Evolutionary conservation across 345 rosid genomes (phyloP).

Genomic region (Eucalyptus coolabah): DNA sequence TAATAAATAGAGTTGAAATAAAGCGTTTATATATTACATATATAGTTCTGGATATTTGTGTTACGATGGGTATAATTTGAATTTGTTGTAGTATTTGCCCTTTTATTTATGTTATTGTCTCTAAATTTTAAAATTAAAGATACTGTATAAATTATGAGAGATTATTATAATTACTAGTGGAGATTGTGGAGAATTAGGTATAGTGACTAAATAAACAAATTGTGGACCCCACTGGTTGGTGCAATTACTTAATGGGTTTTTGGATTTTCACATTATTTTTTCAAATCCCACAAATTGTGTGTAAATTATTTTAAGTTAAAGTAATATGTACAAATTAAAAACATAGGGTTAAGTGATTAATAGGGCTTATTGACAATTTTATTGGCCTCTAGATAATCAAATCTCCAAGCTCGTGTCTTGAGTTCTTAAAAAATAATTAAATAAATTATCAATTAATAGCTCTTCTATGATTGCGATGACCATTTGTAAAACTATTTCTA

Average conservation of each 20-base stretch:
- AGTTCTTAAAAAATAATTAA: background rate
- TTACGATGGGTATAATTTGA: background rate
- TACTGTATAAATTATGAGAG: background rate
- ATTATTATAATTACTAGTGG: background rate
- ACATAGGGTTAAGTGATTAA: background rate
- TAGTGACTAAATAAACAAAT: background rate
- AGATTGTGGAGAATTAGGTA: background rate
- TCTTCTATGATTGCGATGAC: accelerated
- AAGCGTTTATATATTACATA: too few relatives aligned
- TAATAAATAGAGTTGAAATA: too few relatives aligned
- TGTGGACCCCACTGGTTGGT: background rate
- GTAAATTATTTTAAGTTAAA: background rate
- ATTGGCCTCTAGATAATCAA: background rate
- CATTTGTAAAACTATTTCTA: background rate
- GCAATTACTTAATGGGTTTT: background rate
- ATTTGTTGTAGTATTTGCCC: too few relatives aligned
- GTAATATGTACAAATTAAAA: background rate
- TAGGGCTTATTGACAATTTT: background rate
- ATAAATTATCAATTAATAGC: accelerated
- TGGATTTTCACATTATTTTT: background rate
- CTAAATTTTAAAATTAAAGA: background rate
- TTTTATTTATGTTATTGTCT: background rate
- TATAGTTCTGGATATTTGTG: too few relatives aligned
- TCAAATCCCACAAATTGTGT: accelerated
- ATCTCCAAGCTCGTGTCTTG: background rate